These are phyloP conservation scores for Tulasnella sp. DNA, from an alignment of 768 basidiomycete genomes.

Conservation along the genomic window DNA sequence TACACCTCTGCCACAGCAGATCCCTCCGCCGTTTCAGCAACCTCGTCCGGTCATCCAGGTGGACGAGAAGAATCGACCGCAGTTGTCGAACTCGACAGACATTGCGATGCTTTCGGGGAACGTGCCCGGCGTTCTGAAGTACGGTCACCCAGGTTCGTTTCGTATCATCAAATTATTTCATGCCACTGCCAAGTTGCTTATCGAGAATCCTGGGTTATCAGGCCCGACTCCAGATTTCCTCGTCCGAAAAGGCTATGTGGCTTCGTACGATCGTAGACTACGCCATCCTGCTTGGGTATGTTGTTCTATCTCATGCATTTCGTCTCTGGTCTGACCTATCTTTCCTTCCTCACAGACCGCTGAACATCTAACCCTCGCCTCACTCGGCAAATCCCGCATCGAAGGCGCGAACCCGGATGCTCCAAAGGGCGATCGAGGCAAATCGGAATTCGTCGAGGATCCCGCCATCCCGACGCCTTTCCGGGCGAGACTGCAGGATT, in stretches of 20 bases:
- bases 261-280: conserved; percentile 81
- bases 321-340: background rate
- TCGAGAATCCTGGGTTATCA: conserved; percentile 24
- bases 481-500: conserved; percentile 76
- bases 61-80: conserved; percentile 10
- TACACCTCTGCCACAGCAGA: conserved; percentile 16
- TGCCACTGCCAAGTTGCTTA: too few species aligned
- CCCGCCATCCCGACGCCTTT: conserved; percentile 60
- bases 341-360: conserved; percentile 51
- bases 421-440: conserved; percentile 47
- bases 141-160: conserved; percentile 67
- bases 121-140: conserved; percentile 43
- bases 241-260: conserved; percentile 70
- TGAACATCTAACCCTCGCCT: conserved; percentile 79
- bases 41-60: conserved; percentile 33
- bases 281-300: conserved; percentile 90
- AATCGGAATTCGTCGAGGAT: conserved; percentile 78
- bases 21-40: background rate
- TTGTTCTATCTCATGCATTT: background rate
- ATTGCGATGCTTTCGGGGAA: background rate
- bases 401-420: conserved; percentile 24
- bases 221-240: conserved; percentile 77
- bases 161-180: background rate
- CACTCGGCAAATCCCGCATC: conserved; percentile 42
- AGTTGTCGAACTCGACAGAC: background rate